Percentiles rank a stretch among this genome's conserved stretches.
phyloP scores from a whole-genome alignment of 2,329 filamentous ascomycete genomes.

The Pseudogymnoascus sp. region DNA sequence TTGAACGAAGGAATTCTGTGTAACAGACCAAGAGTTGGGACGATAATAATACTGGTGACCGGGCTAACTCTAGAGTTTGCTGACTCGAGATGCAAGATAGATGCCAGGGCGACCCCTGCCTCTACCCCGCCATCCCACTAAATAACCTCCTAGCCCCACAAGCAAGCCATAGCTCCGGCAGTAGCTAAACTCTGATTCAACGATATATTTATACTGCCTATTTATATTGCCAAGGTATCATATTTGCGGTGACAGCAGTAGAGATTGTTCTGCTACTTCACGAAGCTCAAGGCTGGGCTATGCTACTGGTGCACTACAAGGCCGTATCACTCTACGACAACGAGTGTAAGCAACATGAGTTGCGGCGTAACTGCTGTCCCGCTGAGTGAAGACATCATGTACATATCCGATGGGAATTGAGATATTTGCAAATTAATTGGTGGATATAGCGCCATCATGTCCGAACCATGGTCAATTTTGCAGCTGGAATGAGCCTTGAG shows the following conservation, averaged over 20 bases:
- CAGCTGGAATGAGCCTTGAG: background rate
- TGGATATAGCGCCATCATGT: background rate
- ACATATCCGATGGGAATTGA: background rate
- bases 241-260: too few relatives aligned
- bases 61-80: background rate
- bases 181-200: background rate
- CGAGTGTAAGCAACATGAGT: background rate
- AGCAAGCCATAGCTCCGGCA: background rate
- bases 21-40: background rate
- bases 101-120: background rate
- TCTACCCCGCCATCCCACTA: background rate
- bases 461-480: background rate
- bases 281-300: background rate
- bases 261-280: background rate
- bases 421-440: background rate
- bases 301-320: background rate
- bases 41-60: background rate
- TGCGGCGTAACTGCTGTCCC: background rate
- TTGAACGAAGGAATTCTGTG: background rate
- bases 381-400: background rate
- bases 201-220: background rate
- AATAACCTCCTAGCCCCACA: background rate
- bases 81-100: background rate
- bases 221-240: background rate
- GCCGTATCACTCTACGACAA: background rate